phyloP scores from a whole-genome alignment of 352 stramenopile species.

The Phytophthora pini region DNA sequence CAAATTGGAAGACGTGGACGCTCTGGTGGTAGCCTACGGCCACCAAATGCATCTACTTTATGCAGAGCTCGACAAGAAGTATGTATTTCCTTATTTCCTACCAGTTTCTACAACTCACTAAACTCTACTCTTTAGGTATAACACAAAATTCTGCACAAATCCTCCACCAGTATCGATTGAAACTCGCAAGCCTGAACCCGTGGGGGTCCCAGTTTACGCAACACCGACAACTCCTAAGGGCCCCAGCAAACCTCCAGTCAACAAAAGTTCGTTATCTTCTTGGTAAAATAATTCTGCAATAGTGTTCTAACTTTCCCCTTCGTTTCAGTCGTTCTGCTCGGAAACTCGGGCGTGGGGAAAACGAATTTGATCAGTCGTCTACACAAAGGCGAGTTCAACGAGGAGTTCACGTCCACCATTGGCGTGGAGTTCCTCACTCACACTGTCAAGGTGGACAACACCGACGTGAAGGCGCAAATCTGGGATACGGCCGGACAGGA shows the following conservation, averaged over 20 bases:
- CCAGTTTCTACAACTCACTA: too few relatives aligned
- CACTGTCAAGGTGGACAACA: conserved; percentile 66
- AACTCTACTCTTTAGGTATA: conserved; percentile 48
- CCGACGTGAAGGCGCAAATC: conserved; percentile 86
- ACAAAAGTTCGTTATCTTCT: conserved; percentile 61
- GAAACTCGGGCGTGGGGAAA: conserved; percentile 85
- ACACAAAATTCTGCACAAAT: conserved; percentile 56
- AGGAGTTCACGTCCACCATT: conserved; percentile 87
- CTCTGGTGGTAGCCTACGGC: conserved; percentile 56
- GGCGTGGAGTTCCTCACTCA: conserved; percentile 91
- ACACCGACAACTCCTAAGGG: conserved; percentile 39
- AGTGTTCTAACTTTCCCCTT: conserved; percentile 5
- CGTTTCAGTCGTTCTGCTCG: conserved; percentile 76
- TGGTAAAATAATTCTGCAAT: too few relatives aligned
- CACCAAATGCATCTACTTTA: conserved; percentile 68
- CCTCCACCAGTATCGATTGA: conserved; percentile 56
- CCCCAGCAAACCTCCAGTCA: conserved; percentile 52
- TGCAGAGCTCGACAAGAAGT: conserved; percentile 77
- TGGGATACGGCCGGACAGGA: conserved; percentile 91
- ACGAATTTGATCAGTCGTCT: conserved; percentile 84
- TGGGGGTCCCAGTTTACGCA: conserved; percentile 8
- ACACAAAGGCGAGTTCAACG: conserved; percentile 85
- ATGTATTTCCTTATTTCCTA: conserved; percentile 2
- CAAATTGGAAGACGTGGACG: conserved; percentile 77
- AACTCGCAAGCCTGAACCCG: conserved; percentile 37